These are phyloP conservation scores for Fusarium tricinctum DNA, from an alignment of 2,329 filamentous ascomycete species.

Conservation along the genomic window DNA sequence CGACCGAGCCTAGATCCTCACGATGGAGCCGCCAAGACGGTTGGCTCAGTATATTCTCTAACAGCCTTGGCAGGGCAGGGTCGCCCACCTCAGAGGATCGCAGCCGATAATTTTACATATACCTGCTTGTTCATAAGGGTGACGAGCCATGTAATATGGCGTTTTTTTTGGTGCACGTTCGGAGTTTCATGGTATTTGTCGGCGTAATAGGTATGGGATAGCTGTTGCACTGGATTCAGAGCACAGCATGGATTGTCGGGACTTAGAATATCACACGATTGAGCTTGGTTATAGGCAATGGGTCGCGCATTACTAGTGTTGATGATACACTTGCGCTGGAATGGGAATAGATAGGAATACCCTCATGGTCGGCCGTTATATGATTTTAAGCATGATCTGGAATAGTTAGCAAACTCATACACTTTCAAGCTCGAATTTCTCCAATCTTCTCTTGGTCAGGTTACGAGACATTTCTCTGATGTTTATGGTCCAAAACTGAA, in stretches of 20 bases:
- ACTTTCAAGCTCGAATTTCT: background rate
- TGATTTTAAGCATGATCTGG: slow-evolving; percentile 24
- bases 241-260: slow-evolving; percentile 27
- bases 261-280: slow-evolving; percentile 31
- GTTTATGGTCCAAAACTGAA: slow-evolving; percentile 1
- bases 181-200: slow-evolving; percentile 34
- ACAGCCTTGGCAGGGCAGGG: slow-evolving; percentile 44
- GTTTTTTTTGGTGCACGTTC: slow-evolving; percentile 37
- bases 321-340: slow-evolving; percentile 25
- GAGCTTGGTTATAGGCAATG: slow-evolving; percentile 32
- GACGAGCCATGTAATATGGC: slow-evolving; percentile 21
- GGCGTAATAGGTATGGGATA: slow-evolving; percentile 23
- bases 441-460: background rate
- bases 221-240: slow-evolving; percentile 29
- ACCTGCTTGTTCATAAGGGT: slow-evolving; percentile 7
- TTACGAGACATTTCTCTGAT: background rate
- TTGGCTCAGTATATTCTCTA: slow-evolving; percentile 58
- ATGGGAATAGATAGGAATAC: slow-evolving; percentile 40
- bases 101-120: slow-evolving; percentile 30
- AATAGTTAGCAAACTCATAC: slow-evolving; percentile 29
- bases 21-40: slow-evolving; percentile 50
- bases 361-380: slow-evolving; percentile 35
- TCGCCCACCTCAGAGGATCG: slow-evolving; percentile 50
- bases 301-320: slow-evolving; percentile 18
- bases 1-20: slow-evolving; percentile 40